phyloP scores from a whole-genome alignment of 495 filamentous ascomycete genomes.

The Penicillium desertorum region DNA sequence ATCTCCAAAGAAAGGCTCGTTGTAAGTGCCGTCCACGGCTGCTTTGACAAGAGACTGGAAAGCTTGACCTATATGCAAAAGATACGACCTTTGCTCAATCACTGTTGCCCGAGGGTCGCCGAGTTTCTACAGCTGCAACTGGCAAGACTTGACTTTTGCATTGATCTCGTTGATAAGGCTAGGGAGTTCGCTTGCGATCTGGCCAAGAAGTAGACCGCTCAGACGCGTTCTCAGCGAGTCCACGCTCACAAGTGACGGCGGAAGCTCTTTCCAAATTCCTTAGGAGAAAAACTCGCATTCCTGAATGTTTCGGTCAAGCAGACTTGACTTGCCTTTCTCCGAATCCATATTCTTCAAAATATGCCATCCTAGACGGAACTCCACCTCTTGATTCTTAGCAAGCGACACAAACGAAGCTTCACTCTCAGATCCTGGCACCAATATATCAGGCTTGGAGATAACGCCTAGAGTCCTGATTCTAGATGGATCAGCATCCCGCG shows the following conservation, averaged over 20 bases:
- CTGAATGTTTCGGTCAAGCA: slow-evolving; percentile 32
- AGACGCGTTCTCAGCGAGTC: slow-evolving; percentile 49
- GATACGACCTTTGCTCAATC: slow-evolving; percentile 52
- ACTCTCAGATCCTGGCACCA: slow-evolving; percentile 39
- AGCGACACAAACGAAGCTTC: slow-evolving; percentile 40
- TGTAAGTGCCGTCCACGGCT: slow-evolving; percentile 57
- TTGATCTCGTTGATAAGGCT: slow-evolving; percentile 59
- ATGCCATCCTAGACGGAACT: slow-evolving; percentile 51
- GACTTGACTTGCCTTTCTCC: slow-evolving; percentile 37
- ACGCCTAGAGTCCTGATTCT: slow-evolving; percentile 51
- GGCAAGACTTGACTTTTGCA: slow-evolving; percentile 32
- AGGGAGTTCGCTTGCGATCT: slow-evolving; percentile 59
- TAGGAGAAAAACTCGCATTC: slow-evolving; percentile 46
- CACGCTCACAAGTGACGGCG: slow-evolving; percentile 46
- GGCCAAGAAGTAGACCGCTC: slow-evolving; percentile 55
- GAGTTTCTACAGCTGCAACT: slow-evolving; percentile 42
- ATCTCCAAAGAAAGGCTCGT: slow-evolving; percentile 54
- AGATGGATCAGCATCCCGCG: slow-evolving; percentile 42
- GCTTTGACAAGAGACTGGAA: slow-evolving; percentile 52
- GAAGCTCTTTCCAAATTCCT: slow-evolving; percentile 49
- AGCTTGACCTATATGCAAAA: slow-evolving; percentile 51
- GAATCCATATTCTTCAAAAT: slow-evolving; percentile 47
- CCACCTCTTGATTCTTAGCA: slow-evolving; percentile 46
- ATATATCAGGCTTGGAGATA: slow-evolving; percentile 53
- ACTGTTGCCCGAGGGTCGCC: slow-evolving; percentile 49